These are phyloP conservation scores for Aspergillus avenaceus DNA, from an alignment of 495 filamentous ascomycete species.

Conservation along the genomic window DNA sequence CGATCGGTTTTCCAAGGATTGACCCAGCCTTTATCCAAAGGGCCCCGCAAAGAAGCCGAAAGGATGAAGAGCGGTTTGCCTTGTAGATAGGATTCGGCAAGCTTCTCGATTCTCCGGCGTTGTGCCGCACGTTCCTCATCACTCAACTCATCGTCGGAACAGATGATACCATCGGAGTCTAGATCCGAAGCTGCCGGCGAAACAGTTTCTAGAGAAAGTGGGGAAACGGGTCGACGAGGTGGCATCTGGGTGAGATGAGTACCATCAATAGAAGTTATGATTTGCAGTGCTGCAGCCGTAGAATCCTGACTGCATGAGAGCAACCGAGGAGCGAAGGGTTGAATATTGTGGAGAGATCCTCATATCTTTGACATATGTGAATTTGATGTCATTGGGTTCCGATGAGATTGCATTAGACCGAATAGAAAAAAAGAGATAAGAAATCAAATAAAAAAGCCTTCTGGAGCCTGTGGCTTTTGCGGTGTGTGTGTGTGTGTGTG, in stretches of 20 bases:
- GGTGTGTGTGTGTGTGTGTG: too few species aligned
- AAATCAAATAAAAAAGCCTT: not conserved
- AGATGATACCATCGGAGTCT: slow-evolving; percentile 41
- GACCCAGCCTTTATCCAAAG: slow-evolving; percentile 58
- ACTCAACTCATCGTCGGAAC: slow-evolving; percentile 58
- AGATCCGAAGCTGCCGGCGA: slow-evolving; percentile 33
- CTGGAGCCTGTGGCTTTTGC: slow-evolving; percentile 5
- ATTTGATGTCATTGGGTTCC: not conserved
- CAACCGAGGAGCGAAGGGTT: slow-evolving; percentile 1
- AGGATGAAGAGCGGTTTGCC: slow-evolving; percentile 56
- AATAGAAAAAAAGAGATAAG: not conserved
- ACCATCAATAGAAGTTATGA: slow-evolving; percentile 10
- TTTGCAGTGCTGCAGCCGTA: slow-evolving; percentile 18
- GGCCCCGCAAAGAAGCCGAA: slow-evolving; percentile 59
- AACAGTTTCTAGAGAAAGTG: slow-evolving; percentile 42
- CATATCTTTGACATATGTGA: slow-evolving; percentile 23
- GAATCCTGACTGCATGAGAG: slow-evolving; percentile 16
- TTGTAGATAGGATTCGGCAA: slow-evolving; percentile 55
- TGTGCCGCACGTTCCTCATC: slow-evolving; percentile 46
- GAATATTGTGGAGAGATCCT: slow-evolving; percentile 9
- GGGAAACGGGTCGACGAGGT: slow-evolving; percentile 35
- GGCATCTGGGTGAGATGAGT: slow-evolving; percentile 30
- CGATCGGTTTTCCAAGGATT: slow-evolving; percentile 59
- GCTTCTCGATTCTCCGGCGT: slow-evolving; percentile 51
- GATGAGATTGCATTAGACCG: not conserved